Conservation (phyloP, 352 stramenopile species). For the Phytophthora tubulina region DNA sequence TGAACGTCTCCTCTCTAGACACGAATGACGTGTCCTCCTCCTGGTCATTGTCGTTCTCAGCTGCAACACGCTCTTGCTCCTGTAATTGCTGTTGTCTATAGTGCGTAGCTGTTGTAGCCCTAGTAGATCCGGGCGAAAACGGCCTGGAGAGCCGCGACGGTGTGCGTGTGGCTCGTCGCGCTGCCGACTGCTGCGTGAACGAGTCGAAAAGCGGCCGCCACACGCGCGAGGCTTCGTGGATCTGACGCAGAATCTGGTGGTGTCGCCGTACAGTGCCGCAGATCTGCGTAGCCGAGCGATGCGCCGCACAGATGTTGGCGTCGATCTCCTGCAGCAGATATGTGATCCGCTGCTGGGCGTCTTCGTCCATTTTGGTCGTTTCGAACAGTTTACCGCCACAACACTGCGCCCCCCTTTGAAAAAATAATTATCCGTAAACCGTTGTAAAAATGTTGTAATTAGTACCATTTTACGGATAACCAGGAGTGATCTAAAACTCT, state of each 20-base stretch:
- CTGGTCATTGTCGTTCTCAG: constrained; percentile 37
- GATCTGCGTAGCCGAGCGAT: constrained; percentile 83
- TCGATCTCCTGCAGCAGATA: constrained; percentile 90
- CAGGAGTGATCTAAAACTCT: not conserved
- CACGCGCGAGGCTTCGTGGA: constrained; percentile 77
- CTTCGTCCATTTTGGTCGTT: constrained; percentile 71
- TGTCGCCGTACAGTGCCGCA: constrained; percentile 72
- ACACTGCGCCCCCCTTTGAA: not conserved
- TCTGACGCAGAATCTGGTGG: constrained; percentile 81
- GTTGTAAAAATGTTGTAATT: not conserved
- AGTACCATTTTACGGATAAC: constrained; percentile 9
- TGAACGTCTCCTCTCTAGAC: constrained; percentile 68
- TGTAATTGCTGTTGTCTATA: not conserved
- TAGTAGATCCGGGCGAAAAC: constrained; percentile 38
- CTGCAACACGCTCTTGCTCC: constrained; percentile 23
- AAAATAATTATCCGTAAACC: constrained; percentile 21
- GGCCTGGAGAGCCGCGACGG: constrained; percentile 46
- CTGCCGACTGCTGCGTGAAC: constrained; percentile 61
- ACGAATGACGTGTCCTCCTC: constrained; percentile 56
- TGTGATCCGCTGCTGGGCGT: constrained; percentile 82
- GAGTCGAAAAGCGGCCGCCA: constrained; percentile 84
- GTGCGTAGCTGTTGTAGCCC: not conserved
- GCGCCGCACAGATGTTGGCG: constrained; percentile 80
- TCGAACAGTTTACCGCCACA: constrained; percentile 33
- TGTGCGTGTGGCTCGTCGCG: constrained; percentile 51